Conservation (phyloP, 768 basidiomycete species). For the Hysterangium stoloniferum region DNA sequence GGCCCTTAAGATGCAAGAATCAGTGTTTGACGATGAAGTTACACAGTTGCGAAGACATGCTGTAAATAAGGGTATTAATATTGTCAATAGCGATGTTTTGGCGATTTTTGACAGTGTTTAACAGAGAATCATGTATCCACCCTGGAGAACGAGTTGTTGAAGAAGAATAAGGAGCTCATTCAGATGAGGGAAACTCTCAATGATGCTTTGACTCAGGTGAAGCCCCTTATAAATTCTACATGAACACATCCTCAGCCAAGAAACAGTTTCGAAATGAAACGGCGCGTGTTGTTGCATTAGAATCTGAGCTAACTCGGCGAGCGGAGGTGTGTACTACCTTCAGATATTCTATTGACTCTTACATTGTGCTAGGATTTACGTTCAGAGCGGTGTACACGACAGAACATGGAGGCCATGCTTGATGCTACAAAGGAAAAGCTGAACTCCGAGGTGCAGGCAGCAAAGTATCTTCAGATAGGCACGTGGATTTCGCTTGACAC, state of each 20-base stretch:
- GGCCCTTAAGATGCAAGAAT: conserved; percentile 7
- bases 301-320: conserved; percentile 39
- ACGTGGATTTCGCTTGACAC: conserved; percentile 46
- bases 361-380: conserved; percentile 35
- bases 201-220: conserved; percentile 32
- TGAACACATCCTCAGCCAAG: conserved; percentile 8
- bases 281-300: conserved; percentile 46
- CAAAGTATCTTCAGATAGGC: conserved; percentile 52
- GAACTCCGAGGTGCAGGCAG: conserved; percentile 41
- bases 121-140: conserved; percentile 4
- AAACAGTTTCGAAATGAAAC: conserved; percentile 51
- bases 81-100: too few relatives aligned
- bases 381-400: conserved; percentile 42
- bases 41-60: conserved; percentile 6
- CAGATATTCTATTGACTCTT: neutral
- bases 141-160: conserved; percentile 20
- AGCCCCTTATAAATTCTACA: neutral
- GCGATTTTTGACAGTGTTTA: too few relatives aligned
- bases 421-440: conserved; percentile 40
- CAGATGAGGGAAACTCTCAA: conserved; percentile 27
- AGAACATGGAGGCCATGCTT: conserved; percentile 47
- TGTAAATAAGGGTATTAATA: conserved; percentile 3
- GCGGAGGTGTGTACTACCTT: conserved; percentile 21
- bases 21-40: neutral
- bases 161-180: conserved; percentile 30